phyloP scores from a whole-genome alignment of 768 basidiomycete species.

The Leucosporidium scottii region DNA sequence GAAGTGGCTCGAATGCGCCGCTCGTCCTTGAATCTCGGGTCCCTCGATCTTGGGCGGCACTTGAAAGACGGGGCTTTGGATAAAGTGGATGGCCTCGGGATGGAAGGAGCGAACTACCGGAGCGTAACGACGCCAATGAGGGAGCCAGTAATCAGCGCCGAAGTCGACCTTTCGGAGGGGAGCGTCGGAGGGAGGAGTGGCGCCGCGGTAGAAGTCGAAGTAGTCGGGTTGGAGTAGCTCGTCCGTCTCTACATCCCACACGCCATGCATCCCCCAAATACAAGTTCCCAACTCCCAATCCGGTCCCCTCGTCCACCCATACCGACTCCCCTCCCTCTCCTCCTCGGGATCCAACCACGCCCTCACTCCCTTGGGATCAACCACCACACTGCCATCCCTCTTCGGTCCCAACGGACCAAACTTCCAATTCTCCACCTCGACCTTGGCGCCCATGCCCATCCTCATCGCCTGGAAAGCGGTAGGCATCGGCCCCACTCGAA shows the following conservation, averaged over 20 bases:
- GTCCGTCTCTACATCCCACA: constrained; percentile 71
- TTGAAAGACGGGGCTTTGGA: constrained; percentile 85
- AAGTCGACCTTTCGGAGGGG: constrained; percentile 52
- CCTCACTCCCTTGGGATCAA: constrained; percentile 74
- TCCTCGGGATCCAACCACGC: constrained; percentile 62
- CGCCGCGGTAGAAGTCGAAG: constrained; percentile 53
- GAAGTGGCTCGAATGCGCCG: constrained; percentile 75
- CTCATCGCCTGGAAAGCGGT: constrained; percentile 75
- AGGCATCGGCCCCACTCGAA: constrained; percentile 81
- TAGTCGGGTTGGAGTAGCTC: constrained; percentile 65
- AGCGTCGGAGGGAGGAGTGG: constrained; percentile 8
- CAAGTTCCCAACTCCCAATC: constrained; percentile 70
- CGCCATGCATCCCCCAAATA: constrained; percentile 79
- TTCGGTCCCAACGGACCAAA: constrained; percentile 74
- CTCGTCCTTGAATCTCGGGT: constrained; percentile 54
- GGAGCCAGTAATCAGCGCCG: constrained; percentile 69
- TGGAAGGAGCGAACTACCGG: constrained; percentile 59
- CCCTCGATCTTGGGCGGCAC: constrained; percentile 53
- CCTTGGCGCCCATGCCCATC: constrained; percentile 78
- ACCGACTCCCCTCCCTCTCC: constrained; percentile 50
- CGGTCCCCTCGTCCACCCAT: constrained; percentile 74
- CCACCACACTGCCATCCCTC: constrained; percentile 62
- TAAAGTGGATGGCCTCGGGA: constrained; percentile 76
- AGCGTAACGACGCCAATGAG: constrained; percentile 58
- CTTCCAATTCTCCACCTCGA: constrained; percentile 72